Evolutionary conservation across 2,329 filamentous ascomycete species (phyloP).

Genomic region (Scytalidium sp.): DNA sequence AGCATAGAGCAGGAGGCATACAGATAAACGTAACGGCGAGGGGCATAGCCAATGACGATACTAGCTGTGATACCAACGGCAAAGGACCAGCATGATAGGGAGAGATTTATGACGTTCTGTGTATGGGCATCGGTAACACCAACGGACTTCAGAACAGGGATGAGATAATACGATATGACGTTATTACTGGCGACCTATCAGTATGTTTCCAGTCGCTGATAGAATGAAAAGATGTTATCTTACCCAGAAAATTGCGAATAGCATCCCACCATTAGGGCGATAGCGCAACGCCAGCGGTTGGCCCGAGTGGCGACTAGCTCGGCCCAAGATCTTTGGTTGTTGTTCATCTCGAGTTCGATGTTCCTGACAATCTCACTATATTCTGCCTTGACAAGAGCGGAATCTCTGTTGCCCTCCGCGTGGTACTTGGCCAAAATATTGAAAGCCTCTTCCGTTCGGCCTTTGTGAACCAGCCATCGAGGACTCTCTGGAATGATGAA

Average conservation of each 20-base stretch:
- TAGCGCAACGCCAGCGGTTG: slow-evolving; percentile 27
- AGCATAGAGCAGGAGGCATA: slow-evolving; percentile 29
- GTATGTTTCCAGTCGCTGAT: not conserved
- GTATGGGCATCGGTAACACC: slow-evolving; percentile 14
- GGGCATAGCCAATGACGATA: slow-evolving; percentile 29
- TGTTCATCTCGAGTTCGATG: slow-evolving; percentile 24
- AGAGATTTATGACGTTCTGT: slow-evolving; percentile 27
- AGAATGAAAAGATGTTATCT: not conserved
- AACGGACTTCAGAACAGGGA: slow-evolving; percentile 22
- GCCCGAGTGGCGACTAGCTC: slow-evolving; percentile 22
- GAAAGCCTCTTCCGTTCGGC: slow-evolving; percentile 49
- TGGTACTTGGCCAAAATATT: slow-evolving; percentile 50
- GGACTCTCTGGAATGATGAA: slow-evolving; percentile 48
- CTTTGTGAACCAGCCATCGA: slow-evolving; percentile 45
- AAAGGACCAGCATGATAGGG: slow-evolving; percentile 32
- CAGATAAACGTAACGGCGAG: slow-evolving; percentile 48
- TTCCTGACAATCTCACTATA: slow-evolving; percentile 21
- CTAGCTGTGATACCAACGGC: slow-evolving; percentile 29
- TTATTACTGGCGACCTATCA: not conserved
- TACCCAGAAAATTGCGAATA: slow-evolving; percentile 28
- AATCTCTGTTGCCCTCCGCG: slow-evolving; percentile 38
- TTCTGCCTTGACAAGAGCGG: slow-evolving; percentile 19
- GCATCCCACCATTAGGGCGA: slow-evolving; percentile 26
- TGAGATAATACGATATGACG: slow-evolving; percentile 33
- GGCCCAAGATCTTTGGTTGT: slow-evolving; percentile 11